phyloP scores from a whole-genome alignment of 768 basidiomycete genomes.

The Glaciozyma martinii region DNA sequence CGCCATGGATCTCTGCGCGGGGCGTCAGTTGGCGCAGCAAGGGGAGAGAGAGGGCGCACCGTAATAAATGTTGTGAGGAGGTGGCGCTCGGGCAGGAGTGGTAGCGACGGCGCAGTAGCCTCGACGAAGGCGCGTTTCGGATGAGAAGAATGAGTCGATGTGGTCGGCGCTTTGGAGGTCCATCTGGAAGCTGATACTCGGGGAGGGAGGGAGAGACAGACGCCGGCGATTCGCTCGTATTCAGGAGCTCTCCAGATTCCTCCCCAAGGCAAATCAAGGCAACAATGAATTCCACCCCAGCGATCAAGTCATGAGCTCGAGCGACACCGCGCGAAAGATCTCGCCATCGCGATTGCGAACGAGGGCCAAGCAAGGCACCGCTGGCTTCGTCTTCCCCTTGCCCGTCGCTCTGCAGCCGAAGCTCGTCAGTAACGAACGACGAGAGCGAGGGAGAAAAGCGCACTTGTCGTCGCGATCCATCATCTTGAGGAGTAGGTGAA shows the following conservation, averaged over 20 bases:
- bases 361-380: conserved; percentile 12
- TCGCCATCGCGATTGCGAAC: conserved; percentile 26
- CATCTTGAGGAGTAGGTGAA: conserved; percentile 38
- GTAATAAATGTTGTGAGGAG: conserved; percentile 16
- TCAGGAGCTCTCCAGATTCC: no score
- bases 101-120: conserved; percentile 15
- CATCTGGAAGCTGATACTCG: no score
- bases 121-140: conserved; percentile 6
- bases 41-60: neutral
- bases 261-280: no score
- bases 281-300: no score
- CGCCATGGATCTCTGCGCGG: conserved; percentile 13
- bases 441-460: neutral
- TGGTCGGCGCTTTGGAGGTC: no score
- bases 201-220: no score
- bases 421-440: neutral
- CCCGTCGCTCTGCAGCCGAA: neutral
- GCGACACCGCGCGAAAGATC: conserved; percentile 6
- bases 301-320: neutral
- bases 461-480: conserved; percentile 1
- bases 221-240: no score
- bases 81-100: neutral
- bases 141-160: conserved; percentile 4
- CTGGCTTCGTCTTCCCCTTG: no score
- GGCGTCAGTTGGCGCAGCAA: neutral